phyloP scores from a whole-genome alignment of 2,329 filamentous ascomycete species.

The Diaporthe helianthi region DNA sequence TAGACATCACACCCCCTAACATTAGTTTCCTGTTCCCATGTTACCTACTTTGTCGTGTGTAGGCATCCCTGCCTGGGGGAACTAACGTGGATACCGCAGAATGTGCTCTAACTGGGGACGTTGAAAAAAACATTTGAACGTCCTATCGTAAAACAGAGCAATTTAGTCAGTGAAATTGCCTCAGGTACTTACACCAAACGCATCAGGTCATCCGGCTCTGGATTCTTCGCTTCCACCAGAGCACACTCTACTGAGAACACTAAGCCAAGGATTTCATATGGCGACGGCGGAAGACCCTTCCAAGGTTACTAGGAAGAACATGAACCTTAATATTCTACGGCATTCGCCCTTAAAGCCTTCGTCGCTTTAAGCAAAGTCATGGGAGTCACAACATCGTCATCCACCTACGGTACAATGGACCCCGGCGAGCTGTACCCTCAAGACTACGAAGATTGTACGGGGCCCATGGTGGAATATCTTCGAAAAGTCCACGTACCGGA shows the following conservation, averaged over 20 bases:
- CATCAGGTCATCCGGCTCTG: neutral
- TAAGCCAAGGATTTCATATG: neutral
- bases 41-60: neutral
- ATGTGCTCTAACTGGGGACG: neutral
- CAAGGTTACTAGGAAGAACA: neutral
- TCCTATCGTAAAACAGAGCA: neutral
- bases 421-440: neutral
- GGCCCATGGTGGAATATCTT: neutral
- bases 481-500: neutral
- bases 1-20: neutral
- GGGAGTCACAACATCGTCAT: conserved; percentile 7
- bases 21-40: neutral
- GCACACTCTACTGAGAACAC: conserved; percentile 1
- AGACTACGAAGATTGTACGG: neutral
- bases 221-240: conserved; percentile 6
- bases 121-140: neutral
- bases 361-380: neutral
- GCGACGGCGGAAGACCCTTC: neutral
- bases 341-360: conserved; percentile 12
- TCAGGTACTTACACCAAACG: conserved; percentile 7
- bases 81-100: neutral
- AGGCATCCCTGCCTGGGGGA: neutral
- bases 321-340: conserved; percentile 5
- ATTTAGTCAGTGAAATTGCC: neutral
- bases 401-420: conserved; percentile 2